Base-by-base conservation (phyloP, 2,329 filamentous ascomycete species). In the Geosmithia flava region DNA sequence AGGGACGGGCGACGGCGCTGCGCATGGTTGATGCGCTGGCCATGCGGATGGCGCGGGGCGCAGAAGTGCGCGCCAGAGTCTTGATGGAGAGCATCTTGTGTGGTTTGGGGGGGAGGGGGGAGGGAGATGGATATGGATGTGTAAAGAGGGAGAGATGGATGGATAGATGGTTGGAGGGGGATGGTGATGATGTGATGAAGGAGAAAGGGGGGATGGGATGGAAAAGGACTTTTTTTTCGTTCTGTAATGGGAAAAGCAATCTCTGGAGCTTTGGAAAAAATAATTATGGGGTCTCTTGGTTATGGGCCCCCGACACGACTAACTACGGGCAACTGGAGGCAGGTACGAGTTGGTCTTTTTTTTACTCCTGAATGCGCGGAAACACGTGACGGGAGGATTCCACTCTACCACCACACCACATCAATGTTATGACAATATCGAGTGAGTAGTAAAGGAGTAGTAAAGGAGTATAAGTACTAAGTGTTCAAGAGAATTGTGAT, bases 71-170 rank as follows among this genome's bases (percentile, higher is more conserved):
- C 60, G 77, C 73, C 54, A 84, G 62, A 51, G 74, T 69, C 63
- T 84, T 76, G 55, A 87, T 69, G 55, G 83, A 83, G 61, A 88
- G 70, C 85, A 89, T 89, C 54, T 59, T 76, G 65, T 39, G 16
- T 5, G 33, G 13, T 49, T 47, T 42, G 41, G 42, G 39, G 42
- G 46, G 2, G 33, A n/a, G 11, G 27, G 44, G 44, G 43, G 17
- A 17, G 44, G 44, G 17, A n/a, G 11, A n/a, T 30, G 16, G 27
- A 37, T 37, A 23, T 19, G 7, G 44, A 45, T 30, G 20, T 41
- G 33, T 39, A 20, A 16, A 30, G 44, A 17, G 13, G 20, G 29
- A 45, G 19, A n/a, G 42, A 15, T 19, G 20, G 42, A 44, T 39
- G 19, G 23, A 37, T 37, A 23, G 4, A 46, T 19, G 7, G 44